Evolutionary conservation across 352 stramenopile species (phyloP).

Genomic region (Hyaloperonospora arabidopsidis): DNA sequence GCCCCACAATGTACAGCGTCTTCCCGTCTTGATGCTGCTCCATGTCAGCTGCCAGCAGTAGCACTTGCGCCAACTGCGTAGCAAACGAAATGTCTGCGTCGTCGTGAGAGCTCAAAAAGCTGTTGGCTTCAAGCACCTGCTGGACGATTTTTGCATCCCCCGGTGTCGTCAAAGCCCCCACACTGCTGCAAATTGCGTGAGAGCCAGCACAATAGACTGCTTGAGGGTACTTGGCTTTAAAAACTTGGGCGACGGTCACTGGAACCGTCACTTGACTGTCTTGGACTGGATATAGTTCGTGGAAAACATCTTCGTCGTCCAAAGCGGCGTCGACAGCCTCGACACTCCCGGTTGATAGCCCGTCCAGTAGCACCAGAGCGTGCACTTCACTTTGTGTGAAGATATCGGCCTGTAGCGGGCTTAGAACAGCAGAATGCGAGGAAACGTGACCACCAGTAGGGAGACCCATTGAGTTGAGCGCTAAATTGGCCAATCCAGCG

Average conservation of each 20-base stretch:
- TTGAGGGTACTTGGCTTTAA: slow-evolving; percentile 13
- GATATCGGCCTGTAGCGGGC: slow-evolving; percentile 36
- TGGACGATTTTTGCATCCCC: slow-evolving; percentile 17
- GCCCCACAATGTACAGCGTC: slow-evolving; percentile 31
- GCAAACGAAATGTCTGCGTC: slow-evolving; percentile 29
- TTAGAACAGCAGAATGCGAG: slow-evolving; percentile 15
- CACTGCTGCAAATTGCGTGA: slow-evolving; percentile 19
- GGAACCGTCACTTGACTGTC: slow-evolving; percentile 18
- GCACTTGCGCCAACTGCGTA: slow-evolving; percentile 26
- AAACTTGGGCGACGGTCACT: slow-evolving; percentile 23
- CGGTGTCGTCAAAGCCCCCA: slow-evolving; percentile 4
- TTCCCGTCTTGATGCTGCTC: slow-evolving; percentile 19
- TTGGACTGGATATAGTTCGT: slow-evolving; percentile 26
- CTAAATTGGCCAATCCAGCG: slow-evolving; percentile 32
- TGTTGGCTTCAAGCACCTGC: slow-evolving; percentile 20
- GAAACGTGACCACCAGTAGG: slow-evolving; percentile 20
- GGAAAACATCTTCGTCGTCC: slow-evolving; percentile 16
- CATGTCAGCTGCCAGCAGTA: slow-evolving; percentile 21
- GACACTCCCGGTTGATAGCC: slow-evolving; percentile 13
- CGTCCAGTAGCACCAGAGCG: slow-evolving; percentile 31
- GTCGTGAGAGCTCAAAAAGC: slow-evolving; percentile 20
- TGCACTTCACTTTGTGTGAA: slow-evolving; percentile 32
- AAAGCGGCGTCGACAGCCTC: slow-evolving; percentile 20
- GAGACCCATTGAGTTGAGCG: slow-evolving; percentile 32
- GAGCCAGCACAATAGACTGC: slow-evolving; percentile 29